Percentiles rank a stretch among this genome's conserved stretches.
phyloP scores from a whole-genome alignment of 169 alveolate species.

The Plasmodium sp. region DNA sequence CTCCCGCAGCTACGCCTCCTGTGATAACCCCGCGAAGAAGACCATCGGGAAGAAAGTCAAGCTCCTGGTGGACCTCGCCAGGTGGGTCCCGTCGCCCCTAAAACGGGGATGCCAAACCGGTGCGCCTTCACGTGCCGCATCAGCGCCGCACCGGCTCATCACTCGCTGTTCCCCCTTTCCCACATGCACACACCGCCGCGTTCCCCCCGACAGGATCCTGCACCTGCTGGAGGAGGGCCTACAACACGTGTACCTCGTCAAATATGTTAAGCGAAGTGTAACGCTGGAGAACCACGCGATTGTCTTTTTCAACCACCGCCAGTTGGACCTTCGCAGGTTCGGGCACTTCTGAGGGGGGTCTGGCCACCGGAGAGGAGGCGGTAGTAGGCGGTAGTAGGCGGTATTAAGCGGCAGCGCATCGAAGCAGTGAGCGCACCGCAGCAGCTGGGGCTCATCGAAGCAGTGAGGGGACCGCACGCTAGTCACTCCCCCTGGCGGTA shows the following conservation, averaged over 20 bases:
- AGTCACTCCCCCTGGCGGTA: slow-evolving; percentile 28
- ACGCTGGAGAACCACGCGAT: slow-evolving; percentile 27
- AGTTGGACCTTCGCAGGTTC: neutral
- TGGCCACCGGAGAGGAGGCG: neutral
- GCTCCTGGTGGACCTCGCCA: slow-evolving; percentile 8
- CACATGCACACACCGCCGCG: neutral
- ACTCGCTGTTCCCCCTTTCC: neutral
- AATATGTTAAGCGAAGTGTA: slow-evolving; percentile 17
- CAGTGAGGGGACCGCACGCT: neutral
- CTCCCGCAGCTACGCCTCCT: slow-evolving; percentile 20
- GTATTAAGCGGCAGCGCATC: neutral
- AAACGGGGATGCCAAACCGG: neutral
- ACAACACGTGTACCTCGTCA: neutral
- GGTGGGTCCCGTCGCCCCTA: neutral
- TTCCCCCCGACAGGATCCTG: neutral
- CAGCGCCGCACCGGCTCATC: neutral
- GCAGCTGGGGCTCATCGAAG: too few relatives aligned
- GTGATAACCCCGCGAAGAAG: neutral
- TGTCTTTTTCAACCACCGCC: slow-evolving; percentile 15
- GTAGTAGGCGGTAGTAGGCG: neutral
- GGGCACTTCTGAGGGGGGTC: neutral
- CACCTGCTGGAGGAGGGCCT: slow-evolving; percentile 19
- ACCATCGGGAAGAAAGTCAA: slow-evolving; percentile 40
- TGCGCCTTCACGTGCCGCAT: too few relatives aligned
- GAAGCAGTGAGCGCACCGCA: neutral